Conservation (phyloP, 2,329 filamentous ascomycete species). For the Xylaria digitata region DNA sequence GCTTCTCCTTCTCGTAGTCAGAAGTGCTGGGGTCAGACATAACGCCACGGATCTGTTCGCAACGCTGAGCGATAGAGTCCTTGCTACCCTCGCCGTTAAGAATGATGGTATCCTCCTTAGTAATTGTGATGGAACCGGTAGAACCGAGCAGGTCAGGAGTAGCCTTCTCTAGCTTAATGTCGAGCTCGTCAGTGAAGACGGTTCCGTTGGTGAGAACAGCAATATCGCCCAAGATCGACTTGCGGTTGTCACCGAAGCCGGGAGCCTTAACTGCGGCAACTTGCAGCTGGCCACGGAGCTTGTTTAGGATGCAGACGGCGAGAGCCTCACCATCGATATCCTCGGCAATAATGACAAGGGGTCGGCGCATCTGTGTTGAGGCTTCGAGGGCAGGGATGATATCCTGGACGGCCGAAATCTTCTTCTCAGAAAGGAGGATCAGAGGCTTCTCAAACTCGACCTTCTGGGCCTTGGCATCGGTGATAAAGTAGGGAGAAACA, state of each 20-base stretch:
- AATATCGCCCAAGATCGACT: slow-evolving; percentile 98
- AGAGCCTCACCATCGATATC: slow-evolving; percentile 99
- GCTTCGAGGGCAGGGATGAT: slow-evolving; percentile 98
- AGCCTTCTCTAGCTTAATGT: slow-evolving; percentile 98
- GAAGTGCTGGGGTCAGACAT: slow-evolving; percentile 94
- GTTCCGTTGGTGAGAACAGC: slow-evolving; percentile 95
- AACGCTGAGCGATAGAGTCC: slow-evolving; percentile 91
- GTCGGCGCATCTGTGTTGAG: slow-evolving; percentile 93
- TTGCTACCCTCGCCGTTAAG: slow-evolving; percentile 97
- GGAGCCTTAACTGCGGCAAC: slow-evolving; percentile 98
- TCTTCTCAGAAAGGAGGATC: slow-evolving; percentile 99
- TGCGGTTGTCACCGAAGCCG: slow-evolving; percentile 99
- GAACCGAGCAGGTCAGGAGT: slow-evolving; percentile 96
- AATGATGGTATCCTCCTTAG: slow-evolving; percentile 99
- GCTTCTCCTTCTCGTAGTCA: slow-evolving; percentile 99
- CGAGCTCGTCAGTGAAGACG: slow-evolving; percentile 98
- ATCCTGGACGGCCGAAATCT: slow-evolving; percentile 99
- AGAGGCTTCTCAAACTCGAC: slow-evolving; percentile 99
- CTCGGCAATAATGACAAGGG: slow-evolving; percentile 98
- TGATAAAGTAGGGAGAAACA: slow-evolving; percentile 99
- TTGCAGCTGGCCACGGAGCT: slow-evolving; percentile 99
- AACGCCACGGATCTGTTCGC: slow-evolving; percentile 98
- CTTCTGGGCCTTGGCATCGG: slow-evolving; percentile 98
- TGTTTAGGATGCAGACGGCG: slow-evolving; percentile 99
- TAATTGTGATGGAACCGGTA: slow-evolving; percentile 98